Evolutionary conservation across 305 asterid species (phyloP), one percentile per base, ranked within the genome.

Genomic region (Fraxinus ornus): DNA sequence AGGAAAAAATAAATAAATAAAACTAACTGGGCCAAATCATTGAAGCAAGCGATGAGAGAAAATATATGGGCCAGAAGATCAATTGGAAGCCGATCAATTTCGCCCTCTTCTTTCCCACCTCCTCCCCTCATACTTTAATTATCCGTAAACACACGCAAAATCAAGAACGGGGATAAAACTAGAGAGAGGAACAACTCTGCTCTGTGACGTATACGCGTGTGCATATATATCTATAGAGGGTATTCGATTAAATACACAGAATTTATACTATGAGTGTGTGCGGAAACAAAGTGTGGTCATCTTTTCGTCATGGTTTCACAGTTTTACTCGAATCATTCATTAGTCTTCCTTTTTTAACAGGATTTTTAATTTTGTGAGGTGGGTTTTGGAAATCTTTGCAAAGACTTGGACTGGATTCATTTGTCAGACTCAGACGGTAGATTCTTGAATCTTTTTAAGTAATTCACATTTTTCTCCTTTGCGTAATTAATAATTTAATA

Each of bases 1-100:
- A 72, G 26, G n/a, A 28, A 39, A 73, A 4, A 47, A 68, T 71
- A 64, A 52, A 33, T 1, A 78, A 70, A 13, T 13, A 60, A 82
- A 44, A 47, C 7, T 39, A 84, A 88, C 89, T 86, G 97, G 62
- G 98, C 97, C 87, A 93, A 87, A 87, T 96, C 98, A 78, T 87
- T 92, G 94, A 94, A 96, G 82, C 95, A 93, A 84, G 90, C 80
- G 82, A 96, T 80, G 4, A 94, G 87, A 76, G 97, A 84, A 60
- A 96, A 96, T 77, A 96, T 92, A 60, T 93, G 98, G 77, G 99
- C 98, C 88, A 94, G 83, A 19, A 91, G 86, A 89, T 96, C 98
- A 72, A 90, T 82, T 1, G 99, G 99, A 76, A 96, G 91, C 82
- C 91, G 90, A 85, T 94, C 98, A 82, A 96, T 92, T 68, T 87